Percentiles rank a stretch among this genome's conserved stretches.
Evolutionary conservation across 495 filamentous ascomycete genomes (phyloP).

Genomic region (Xylaria telfairii): DNA sequence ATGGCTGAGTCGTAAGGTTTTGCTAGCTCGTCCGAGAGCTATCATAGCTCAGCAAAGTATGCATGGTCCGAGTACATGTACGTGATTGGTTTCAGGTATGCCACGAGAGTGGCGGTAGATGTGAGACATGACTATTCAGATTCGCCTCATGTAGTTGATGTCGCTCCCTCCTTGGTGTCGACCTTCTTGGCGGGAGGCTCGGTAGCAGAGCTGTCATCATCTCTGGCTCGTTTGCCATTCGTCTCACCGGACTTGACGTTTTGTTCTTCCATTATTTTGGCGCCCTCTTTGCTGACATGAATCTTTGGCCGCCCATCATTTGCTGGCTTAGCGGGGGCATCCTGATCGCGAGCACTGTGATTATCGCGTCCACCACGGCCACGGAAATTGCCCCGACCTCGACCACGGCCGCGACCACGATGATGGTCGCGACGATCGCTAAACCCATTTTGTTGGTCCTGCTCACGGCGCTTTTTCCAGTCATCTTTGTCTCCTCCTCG

Average conservation of each 20-base stretch:
- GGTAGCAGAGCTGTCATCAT: conserved; percentile 43
- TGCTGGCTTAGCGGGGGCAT: conserved; percentile 36
- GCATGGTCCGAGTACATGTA: background rate
- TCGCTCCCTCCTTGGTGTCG: conserved; percentile 48
- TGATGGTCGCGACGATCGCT: conserved; percentile 40
- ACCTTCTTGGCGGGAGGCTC: conserved; percentile 57
- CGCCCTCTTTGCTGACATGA: conserved; percentile 41
- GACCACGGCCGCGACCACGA: conserved; percentile 48
- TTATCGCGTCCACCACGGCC: conserved; percentile 50
- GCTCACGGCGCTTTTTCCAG: conserved; percentile 70
- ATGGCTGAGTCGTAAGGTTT: background rate
- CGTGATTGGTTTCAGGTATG: background rate
- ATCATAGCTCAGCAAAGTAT: conserved; percentile 10
- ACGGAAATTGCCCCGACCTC: conserved; percentile 37
- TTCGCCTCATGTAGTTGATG: conserved; percentile 26
- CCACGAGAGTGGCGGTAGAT: background rate
- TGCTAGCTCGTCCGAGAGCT: background rate
- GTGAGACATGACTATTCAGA: background rate
- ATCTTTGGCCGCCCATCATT: conserved; percentile 39
- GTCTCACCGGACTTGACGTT: conserved; percentile 28
- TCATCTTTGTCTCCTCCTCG: conserved; percentile 59
- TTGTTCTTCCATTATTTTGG: conserved; percentile 34
- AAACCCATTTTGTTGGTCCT: conserved; percentile 71
- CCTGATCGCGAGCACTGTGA: conserved; percentile 42
- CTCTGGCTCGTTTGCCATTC: conserved; percentile 53